Conservation (phyloP, 2,329 filamentous ascomycete species). For the Pseudogymnoascus sp. region DNA sequence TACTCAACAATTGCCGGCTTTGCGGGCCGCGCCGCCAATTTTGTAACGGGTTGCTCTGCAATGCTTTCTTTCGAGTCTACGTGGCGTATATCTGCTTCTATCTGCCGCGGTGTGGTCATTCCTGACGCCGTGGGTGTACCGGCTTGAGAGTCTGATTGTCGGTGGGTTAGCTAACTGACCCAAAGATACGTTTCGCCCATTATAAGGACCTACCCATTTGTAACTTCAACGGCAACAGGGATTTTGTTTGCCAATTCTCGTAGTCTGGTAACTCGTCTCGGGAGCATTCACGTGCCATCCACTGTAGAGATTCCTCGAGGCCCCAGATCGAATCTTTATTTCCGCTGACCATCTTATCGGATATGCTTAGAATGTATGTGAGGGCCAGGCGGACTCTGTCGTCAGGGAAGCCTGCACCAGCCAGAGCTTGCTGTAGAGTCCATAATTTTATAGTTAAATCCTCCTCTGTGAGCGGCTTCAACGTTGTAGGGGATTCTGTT, state of each 20-base stretch:
- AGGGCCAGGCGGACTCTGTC: slow-evolving; percentile 56
- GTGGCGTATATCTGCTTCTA: slow-evolving; percentile 25
- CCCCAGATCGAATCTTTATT: slow-evolving; percentile 70
- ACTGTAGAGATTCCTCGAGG: slow-evolving; percentile 79
- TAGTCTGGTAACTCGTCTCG: slow-evolving; percentile 65
- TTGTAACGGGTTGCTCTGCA: slow-evolving; percentile 8
- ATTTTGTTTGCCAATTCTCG: slow-evolving; percentile 38
- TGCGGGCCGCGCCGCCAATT: neutral
- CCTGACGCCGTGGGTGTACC: slow-evolving; percentile 28
- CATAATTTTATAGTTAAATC: slow-evolving; percentile 73
- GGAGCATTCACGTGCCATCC: slow-evolving; percentile 72
- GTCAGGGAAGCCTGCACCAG: slow-evolving; percentile 59
- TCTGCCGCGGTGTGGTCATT: slow-evolving; percentile 23
- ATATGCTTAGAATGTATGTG: slow-evolving; percentile 58
- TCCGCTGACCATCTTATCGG: slow-evolving; percentile 48
- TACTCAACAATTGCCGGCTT: slow-evolving; percentile 36
- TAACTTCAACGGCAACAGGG: slow-evolving; percentile 19
- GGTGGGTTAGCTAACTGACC: slow-evolving; percentile 12
- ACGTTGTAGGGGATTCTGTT: slow-evolving; percentile 23
- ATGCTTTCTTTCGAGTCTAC: slow-evolving; percentile 11
- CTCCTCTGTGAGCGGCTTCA: slow-evolving; percentile 60
- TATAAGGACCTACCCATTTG: slow-evolving; percentile 23
- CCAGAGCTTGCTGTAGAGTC: slow-evolving; percentile 70
- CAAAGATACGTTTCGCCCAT: neutral
- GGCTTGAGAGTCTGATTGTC: slow-evolving; percentile 23